Conservation (phyloP, 2,329 filamentous ascomycete species). For the Claviceps sp. region DNA sequence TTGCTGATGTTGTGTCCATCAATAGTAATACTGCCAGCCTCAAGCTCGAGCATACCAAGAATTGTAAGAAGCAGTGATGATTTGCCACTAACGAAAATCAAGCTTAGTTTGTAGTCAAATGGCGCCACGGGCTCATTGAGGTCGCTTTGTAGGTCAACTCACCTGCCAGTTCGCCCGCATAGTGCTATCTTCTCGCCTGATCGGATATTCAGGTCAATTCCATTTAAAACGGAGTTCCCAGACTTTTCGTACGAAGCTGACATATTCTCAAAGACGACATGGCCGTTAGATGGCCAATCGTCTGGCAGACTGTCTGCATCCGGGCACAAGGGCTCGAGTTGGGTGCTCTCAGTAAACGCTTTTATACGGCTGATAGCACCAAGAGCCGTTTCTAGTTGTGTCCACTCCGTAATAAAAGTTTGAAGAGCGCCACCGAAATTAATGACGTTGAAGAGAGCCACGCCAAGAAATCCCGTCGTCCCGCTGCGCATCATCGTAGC, state of each 20-base stretch:
- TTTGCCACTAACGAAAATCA: conserved; percentile 14
- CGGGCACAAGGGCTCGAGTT: conserved; percentile 11
- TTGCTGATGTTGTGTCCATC: conserved; percentile 26
- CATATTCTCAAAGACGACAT: conserved; percentile 14
- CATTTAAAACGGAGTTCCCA: conserved; percentile 13
- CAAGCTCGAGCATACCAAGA: conserved; percentile 33
- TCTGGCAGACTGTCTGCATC: conserved; percentile 9
- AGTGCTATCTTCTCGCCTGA: conserved; percentile 25
- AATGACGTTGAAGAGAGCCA: conserved; percentile 16
- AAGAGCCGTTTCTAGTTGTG: conserved; percentile 15
- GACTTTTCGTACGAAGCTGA: conserved; percentile 17
- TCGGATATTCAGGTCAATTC: conserved; percentile 16
- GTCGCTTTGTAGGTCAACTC: background rate
- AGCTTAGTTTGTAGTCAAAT: background rate
- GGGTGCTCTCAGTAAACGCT: conserved; percentile 12
- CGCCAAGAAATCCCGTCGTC: conserved; percentile 15
- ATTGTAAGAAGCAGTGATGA: conserved; percentile 27
- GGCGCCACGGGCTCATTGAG: background rate
- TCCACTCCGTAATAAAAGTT: conserved; percentile 22
- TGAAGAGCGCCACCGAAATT: conserved; percentile 16
- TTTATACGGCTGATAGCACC: conserved; percentile 16
- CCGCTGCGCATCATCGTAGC: conserved; percentile 22
- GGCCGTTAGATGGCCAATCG: conserved; percentile 14
- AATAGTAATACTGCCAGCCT: conserved; percentile 26
- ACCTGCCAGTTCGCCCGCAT: conserved; percentile 30